Conservation (phyloP, 1,139 yeast genomes). For the Geotrichum cucujoidarum region DNA sequence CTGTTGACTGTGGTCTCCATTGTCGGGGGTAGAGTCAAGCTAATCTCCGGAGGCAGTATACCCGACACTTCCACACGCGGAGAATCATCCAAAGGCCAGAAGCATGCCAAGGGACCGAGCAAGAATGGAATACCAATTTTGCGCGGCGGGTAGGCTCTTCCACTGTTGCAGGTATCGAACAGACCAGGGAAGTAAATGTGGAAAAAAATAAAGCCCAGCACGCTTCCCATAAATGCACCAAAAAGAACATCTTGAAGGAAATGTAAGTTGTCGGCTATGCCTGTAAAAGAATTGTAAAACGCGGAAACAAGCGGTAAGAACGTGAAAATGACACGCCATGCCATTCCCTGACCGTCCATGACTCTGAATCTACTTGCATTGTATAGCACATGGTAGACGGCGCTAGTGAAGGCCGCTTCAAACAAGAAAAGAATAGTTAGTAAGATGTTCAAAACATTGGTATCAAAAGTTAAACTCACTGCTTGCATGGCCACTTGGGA, state of each 20-base stretch:
- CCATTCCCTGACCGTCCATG: slow-evolving; percentile 11
- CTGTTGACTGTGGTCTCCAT: not conserved
- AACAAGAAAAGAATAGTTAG: not conserved
- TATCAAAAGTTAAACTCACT: slow-evolving; percentile 1
- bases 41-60: not conserved
- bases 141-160: slow-evolving; percentile 17
- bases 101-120: slow-evolving; percentile 3
- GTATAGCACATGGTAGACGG: slow-evolving; percentile 10
- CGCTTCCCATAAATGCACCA: slow-evolving; percentile 12
- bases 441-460: not conserved
- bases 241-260: slow-evolving; percentile 11
- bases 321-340: slow-evolving; percentile 2
- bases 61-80: slow-evolving; percentile 1
- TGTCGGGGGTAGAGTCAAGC: not conserved
- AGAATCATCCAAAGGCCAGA: slow-evolving; percentile 2
- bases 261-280: slow-evolving; percentile 12
- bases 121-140: slow-evolving; percentile 12
- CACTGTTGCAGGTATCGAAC: slow-evolving; percentile 5
- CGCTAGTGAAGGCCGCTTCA: slow-evolving; percentile 12
- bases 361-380: slow-evolving; percentile 13
- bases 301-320: slow-evolving; percentile 7
- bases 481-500: slow-evolving; percentile 17
- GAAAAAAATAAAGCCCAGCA: slow-evolving; percentile 11
- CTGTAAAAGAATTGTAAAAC: slow-evolving; percentile 1
- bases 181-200: slow-evolving; percentile 14